Conservation (phyloP, 2,329 filamentous ascomycete genomes). For the Cordyceps farinosa region DNA sequence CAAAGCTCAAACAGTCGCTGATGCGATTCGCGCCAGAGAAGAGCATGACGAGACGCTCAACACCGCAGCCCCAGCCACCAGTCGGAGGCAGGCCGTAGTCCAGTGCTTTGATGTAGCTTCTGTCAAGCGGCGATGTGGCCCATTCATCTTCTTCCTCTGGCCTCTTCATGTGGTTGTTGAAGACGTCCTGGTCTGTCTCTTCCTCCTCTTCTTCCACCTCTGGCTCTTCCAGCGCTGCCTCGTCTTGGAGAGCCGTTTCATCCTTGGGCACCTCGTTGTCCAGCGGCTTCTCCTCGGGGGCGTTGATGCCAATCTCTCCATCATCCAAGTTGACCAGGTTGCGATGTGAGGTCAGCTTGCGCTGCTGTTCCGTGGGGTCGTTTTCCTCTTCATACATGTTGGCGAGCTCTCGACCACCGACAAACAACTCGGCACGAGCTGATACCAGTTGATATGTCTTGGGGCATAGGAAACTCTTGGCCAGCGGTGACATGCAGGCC, state of each 20-base stretch:
- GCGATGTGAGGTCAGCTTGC: slow-evolving; percentile 67
- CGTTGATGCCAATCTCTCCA: slow-evolving; percentile 30
- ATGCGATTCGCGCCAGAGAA: slow-evolving; percentile 77
- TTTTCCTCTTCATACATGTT: slow-evolving; percentile 99
- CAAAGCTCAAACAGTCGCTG: slow-evolving; percentile 83
- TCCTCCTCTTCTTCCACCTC: slow-evolving; percentile 25
- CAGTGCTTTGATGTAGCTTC: slow-evolving; percentile 78
- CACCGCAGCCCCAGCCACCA: slow-evolving; percentile 91
- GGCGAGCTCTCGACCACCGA: slow-evolving; percentile 74
- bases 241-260: slow-evolving; percentile 13
- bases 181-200: slow-evolving; percentile 33
- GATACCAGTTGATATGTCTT: slow-evolving; percentile 68
- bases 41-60: slow-evolving; percentile 90
- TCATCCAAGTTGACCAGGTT: slow-evolving; percentile 35
- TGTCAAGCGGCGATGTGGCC: slow-evolving; percentile 56
- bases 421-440: slow-evolving; percentile 81
- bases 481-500: slow-evolving; percentile 82
- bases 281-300: slow-evolving; percentile 1
- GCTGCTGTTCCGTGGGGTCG: slow-evolving; percentile 77
- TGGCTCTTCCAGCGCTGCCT: slow-evolving; percentile 18
- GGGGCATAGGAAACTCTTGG: slow-evolving; percentile 77
- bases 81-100: slow-evolving; percentile 93
- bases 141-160: slow-evolving; percentile 37
- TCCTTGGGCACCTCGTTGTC: slow-evolving; percentile 17
- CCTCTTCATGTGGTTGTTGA: neutral